phyloP scores from a whole-genome alignment of 768 basidiomycete genomes.

The Pholiota conissans region DNA sequence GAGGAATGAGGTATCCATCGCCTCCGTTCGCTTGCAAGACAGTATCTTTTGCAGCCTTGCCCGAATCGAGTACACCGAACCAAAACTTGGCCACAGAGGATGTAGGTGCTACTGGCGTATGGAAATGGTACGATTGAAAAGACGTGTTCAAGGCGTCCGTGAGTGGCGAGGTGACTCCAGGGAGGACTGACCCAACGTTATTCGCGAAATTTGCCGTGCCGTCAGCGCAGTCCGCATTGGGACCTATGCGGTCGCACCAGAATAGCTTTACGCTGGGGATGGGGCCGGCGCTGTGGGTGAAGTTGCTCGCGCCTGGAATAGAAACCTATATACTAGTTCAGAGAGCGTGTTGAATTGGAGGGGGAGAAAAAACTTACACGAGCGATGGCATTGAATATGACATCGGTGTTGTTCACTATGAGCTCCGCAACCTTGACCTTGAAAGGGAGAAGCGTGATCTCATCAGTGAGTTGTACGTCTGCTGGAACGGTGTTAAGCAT shows the following conservation, averaged over 20 bases:
- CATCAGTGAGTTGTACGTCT: conserved; percentile 34
- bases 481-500: conserved; percentile 44
- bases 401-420: conserved; percentile 21
- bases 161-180: neutral
- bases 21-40: neutral
- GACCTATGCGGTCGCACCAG: conserved; percentile 10
- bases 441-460: conserved; percentile 31
- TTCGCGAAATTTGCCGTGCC: conserved; percentile 2
- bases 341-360: neutral
- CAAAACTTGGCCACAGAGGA: conserved; percentile 2
- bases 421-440: conserved; percentile 31
- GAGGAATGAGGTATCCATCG: neutral
- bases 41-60: neutral
- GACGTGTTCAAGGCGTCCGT: neutral
- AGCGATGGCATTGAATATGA: conserved; percentile 20
- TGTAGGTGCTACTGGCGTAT: neutral
- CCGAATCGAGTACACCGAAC: neutral
- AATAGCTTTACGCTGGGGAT: neutral
- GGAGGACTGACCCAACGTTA: neutral
- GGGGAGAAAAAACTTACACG: neutral
- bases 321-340: neutral
- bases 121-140: neutral
- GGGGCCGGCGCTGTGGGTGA: neutral
- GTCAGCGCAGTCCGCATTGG: neutral
- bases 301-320: neutral